Evolutionary conservation across 2,329 filamentous ascomycete genomes (phyloP), one percentile per base, ranked within the genome.

Genomic region (Xylariaceae sp.): DNA sequence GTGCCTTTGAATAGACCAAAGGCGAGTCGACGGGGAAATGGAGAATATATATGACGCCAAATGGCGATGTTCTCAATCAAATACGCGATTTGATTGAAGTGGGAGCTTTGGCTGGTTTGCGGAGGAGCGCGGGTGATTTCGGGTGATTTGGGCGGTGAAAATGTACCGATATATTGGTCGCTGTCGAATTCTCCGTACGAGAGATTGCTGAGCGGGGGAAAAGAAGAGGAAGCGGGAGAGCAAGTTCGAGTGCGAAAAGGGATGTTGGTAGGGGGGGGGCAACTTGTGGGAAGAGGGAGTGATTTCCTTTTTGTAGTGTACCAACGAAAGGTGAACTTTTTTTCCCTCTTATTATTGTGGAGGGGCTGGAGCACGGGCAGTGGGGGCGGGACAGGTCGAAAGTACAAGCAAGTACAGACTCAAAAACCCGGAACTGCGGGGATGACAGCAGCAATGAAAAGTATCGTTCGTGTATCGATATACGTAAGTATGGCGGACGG

Each of bases 1-100:
- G 70, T 77, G 81, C 83, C 82, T 85, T 86, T 86, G 81, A 79
- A 62, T 27, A 73, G 80, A 84, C 80, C 83, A 86, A 86, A 85
- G 83, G 83, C 82, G 71, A 74, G 64, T 67, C 70, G 62, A 58
- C 8, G 27, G 39, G 27, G 7, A 11, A 12, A 29, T 32, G 27
- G 11, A 19, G 27, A 31, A 34, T 5, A 34, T 34, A 47, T 50
- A 32, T 54, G 50, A 37, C 46, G 35, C 39, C 48, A 45, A 29
- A 50, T 27, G 39, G 48, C 46, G 59, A 51, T 44, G 47, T 5
- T 34, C 32, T 34, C 8, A 8, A 34, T 37, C 49, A 48, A 41
- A 41, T 41, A 5, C 7, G 39, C 39, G 39, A 41, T 26, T 41
- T 19, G 19, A 4, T 41, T 41, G 39, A 41, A 8, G 26, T 37